Evolutionary conservation across 306 rosid species (phyloP).

Genomic region (Prunus mongolica): DNA sequence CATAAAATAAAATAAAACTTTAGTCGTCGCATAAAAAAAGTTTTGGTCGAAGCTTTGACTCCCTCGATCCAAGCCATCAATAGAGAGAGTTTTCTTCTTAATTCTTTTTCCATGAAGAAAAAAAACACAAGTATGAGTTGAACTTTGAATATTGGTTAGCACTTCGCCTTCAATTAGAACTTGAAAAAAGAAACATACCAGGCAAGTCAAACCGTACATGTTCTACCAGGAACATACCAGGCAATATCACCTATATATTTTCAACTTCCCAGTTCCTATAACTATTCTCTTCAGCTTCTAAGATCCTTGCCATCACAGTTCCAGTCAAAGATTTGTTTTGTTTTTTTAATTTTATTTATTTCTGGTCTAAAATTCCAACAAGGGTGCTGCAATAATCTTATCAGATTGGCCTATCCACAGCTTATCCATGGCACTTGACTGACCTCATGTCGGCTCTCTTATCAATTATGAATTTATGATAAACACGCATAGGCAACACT

Average conservation of each 20-base stretch:
- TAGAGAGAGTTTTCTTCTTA: not conserved
- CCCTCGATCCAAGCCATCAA: not conserved
- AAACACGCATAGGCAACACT: not conserved
- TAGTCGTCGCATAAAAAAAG: no score
- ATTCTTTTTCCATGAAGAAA: not conserved
- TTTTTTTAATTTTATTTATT: not conserved
- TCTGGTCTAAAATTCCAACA: not conserved
- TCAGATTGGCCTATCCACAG: not conserved
- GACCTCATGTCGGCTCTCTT: not conserved
- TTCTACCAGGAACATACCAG: not conserved
- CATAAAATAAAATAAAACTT: no score
- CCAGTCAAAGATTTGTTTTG: constrained; percentile 4
- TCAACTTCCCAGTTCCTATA: not conserved
- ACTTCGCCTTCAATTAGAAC: not conserved
- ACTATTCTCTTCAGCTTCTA: not conserved
- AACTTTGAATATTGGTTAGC: not conserved
- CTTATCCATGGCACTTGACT: not conserved
- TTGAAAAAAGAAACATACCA: not conserved
- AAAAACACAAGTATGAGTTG: not conserved
- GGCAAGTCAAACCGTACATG: not conserved
- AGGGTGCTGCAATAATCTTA: not conserved
- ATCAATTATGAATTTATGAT: not conserved
- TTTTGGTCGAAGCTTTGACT: not conserved
- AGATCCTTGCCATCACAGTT: not conserved
- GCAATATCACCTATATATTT: not conserved